Conservation (phyloP, 805 yeast genomes). For the Isabelozyma rhagii region DNA sequence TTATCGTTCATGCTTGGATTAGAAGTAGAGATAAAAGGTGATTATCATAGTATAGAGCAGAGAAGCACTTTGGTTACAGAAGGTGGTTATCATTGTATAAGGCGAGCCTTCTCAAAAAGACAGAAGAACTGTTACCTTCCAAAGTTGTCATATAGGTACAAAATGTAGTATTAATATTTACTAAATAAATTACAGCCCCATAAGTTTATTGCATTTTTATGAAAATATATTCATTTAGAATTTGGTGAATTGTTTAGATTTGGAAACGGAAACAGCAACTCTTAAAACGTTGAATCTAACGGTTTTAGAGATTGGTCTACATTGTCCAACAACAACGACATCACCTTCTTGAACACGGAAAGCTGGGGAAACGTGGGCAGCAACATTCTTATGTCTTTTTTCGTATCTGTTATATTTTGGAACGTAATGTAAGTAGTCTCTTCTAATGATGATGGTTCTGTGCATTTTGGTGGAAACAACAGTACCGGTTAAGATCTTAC, state of each 20-base stretch:
- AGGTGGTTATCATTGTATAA: too few species aligned
- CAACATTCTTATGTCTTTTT: slow-evolving; percentile 99
- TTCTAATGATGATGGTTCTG: slow-evolving; percentile 99
- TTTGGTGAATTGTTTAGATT: slow-evolving; percentile 93
- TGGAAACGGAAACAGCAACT: slow-evolving; percentile 85
- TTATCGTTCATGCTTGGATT: too few species aligned
- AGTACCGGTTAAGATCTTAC: slow-evolving; percentile 98
- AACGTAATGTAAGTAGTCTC: slow-evolving; percentile 99
- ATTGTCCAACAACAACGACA: slow-evolving; percentile 98
- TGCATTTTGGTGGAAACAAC: slow-evolving; percentile 99
- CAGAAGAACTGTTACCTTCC: too few species aligned
- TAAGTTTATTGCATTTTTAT: neutral
- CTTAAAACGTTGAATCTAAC: slow-evolving; percentile 99
- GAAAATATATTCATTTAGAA: slow-evolving; percentile 53
- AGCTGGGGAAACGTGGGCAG: slow-evolving; percentile 99
- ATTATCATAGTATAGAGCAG: too few species aligned
- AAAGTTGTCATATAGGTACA: neutral
- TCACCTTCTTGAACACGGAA: slow-evolving; percentile 99
- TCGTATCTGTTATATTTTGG: slow-evolving; percentile 99
- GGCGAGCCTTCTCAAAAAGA: too few species aligned
- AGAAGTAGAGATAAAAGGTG: too few species aligned
- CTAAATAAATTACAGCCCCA: neutral
- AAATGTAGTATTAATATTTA: neutral
- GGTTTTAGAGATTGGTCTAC: slow-evolving; percentile 99
- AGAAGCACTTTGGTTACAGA: too few species aligned